Percentiles rank a stretch among this genome's conserved stretches.
These are phyloP conservation scores for Moesziomyces antarcticus DNA, from an alignment of 1,284 basidiomycete genomes.

Conservation along the genomic window DNA sequence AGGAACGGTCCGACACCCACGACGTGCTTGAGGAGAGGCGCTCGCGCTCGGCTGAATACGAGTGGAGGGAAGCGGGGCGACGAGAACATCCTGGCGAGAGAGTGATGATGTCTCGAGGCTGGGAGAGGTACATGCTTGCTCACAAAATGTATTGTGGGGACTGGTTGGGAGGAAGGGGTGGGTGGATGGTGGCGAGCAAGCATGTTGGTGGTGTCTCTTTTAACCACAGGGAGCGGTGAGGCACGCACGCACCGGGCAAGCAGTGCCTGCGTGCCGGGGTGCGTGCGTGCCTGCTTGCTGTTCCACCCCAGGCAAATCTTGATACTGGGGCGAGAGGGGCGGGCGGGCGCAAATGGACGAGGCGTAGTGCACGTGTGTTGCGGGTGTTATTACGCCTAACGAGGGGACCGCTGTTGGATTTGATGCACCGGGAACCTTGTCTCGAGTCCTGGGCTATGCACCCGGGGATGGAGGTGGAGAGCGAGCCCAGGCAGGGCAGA, in stretches of 20 bases:
- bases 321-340: too few species aligned
- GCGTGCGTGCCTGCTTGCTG: too few species aligned
- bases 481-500: too few species aligned
- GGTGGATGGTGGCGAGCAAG: too few species aligned
- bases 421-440: not conserved
- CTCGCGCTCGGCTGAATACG: not conserved
- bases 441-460: too few species aligned
- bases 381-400: not conserved
- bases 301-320: too few species aligned
- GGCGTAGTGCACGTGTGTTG: not conserved
- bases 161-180: too few species aligned
- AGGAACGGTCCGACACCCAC: not conserved
- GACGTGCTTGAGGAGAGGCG: not conserved
- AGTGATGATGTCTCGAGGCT: conserved; percentile 18
- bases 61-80: conserved; percentile 1
- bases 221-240: too few species aligned
- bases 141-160: too few species aligned
- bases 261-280: too few species aligned
- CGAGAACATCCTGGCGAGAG: conserved; percentile 25
- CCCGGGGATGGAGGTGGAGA: not conserved
- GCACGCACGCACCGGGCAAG: too few species aligned
- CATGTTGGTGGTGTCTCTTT: too few species aligned
- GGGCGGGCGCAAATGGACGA: not conserved
- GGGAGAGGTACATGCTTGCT: conserved; percentile 24
- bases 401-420: not conserved